Percentiles rank a stretch among this genome's conserved stretches.
phyloP scores from a whole-genome alignment of 495 filamentous ascomycete species.

The Aspergillus bridgeri region DNA sequence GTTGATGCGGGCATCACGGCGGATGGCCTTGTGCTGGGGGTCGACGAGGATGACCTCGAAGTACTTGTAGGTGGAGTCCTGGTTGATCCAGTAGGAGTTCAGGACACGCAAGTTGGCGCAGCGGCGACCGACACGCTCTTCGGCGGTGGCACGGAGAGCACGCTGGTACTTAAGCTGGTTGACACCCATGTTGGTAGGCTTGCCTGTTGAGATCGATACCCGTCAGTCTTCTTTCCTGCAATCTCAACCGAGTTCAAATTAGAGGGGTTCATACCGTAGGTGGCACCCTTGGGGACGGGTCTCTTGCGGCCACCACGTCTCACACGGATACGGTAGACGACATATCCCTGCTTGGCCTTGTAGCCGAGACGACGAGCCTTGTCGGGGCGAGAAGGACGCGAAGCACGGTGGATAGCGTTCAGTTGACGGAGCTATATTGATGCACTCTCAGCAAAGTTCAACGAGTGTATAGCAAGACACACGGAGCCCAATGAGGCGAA shows the following conservation, averaged over 20 bases:
- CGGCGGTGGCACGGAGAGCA: conserved; percentile 92
- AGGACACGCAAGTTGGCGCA: conserved; percentile 98
- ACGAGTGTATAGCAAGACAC: conserved; percentile 96
- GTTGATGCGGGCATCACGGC: conserved; percentile 98
- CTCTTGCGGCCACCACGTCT: conserved; percentile 96
- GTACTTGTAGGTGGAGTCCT: conserved; percentile 99
- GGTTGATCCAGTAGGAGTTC: conserved; percentile 99
- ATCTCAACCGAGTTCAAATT: not conserved
- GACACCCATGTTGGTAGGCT: conserved; percentile 99
- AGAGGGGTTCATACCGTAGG: conserved; percentile 79
- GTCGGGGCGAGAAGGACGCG: conserved; percentile 95
- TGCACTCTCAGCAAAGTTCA: conserved; percentile 99
- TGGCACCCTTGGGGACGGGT: conserved; percentile 95
- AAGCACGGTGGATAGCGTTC: conserved; percentile 98
- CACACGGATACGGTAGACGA: conserved; percentile 98
- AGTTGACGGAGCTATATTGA: conserved; percentile 98
- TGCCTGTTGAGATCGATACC: conserved; percentile 55
- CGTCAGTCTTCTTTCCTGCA: conserved; percentile 6
- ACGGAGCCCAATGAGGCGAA: conserved; percentile 20
- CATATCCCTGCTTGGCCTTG: conserved; percentile 99
- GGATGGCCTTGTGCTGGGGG: conserved; percentile 99
- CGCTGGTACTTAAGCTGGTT: conserved; percentile 99
- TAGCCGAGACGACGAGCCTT: conserved; percentile 99
- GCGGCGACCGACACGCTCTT: conserved; percentile 98
- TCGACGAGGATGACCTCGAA: conserved; percentile 99